phyloP scores from a whole-genome alignment of 208 protist genomes.

The Angomonas deanei region DNA sequence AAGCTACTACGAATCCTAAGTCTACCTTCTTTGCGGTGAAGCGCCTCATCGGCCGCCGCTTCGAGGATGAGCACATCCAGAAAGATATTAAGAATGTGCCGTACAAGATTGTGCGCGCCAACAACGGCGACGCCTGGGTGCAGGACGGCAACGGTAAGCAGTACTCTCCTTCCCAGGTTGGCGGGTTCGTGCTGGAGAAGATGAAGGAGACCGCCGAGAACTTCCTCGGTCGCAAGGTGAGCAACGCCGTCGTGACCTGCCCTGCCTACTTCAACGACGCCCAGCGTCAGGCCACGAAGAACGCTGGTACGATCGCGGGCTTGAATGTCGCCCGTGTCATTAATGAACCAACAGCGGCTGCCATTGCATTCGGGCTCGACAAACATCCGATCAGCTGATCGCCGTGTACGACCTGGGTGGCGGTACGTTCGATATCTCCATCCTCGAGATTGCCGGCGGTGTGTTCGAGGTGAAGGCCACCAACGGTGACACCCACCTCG shows the following conservation, averaged over 20 bases:
- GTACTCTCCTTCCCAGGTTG: slow-evolving; percentile 83
- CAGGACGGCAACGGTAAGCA: slow-evolving; percentile 74
- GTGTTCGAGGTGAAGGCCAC: slow-evolving; percentile 98
- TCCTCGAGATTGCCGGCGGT: slow-evolving; percentile 89
- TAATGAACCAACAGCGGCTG: slow-evolving; percentile 99
- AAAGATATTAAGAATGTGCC: slow-evolving; percentile 79
- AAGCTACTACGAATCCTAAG: slow-evolving; percentile 60
- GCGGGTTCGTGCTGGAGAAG: slow-evolving; percentile 74
- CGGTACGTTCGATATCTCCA: slow-evolving; percentile 97
- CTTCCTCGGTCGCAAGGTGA: slow-evolving; percentile 26
- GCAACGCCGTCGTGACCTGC: slow-evolving; percentile 93
- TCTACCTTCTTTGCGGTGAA: slow-evolving; percentile 89
- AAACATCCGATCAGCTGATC: slow-evolving; percentile 26
- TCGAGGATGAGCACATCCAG: slow-evolving; percentile 70
- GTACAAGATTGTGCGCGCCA: slow-evolving; percentile 95
- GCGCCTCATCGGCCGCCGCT: slow-evolving; percentile 76
- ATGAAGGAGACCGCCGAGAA: slow-evolving; percentile 71
- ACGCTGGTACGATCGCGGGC: slow-evolving; percentile 94
- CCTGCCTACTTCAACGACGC: slow-evolving; percentile 98
- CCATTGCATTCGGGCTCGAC: slow-evolving; percentile 29
- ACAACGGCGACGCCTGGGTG: slow-evolving; percentile 93
- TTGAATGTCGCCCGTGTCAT: slow-evolving; percentile 96
- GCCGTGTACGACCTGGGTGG: slow-evolving; percentile 79
- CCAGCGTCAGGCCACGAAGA: slow-evolving; percentile 96
- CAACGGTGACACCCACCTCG: slow-evolving; percentile 98